phyloP scores from a whole-genome alignment of 805 yeast species.

The Yarrowia porcina region DNA sequence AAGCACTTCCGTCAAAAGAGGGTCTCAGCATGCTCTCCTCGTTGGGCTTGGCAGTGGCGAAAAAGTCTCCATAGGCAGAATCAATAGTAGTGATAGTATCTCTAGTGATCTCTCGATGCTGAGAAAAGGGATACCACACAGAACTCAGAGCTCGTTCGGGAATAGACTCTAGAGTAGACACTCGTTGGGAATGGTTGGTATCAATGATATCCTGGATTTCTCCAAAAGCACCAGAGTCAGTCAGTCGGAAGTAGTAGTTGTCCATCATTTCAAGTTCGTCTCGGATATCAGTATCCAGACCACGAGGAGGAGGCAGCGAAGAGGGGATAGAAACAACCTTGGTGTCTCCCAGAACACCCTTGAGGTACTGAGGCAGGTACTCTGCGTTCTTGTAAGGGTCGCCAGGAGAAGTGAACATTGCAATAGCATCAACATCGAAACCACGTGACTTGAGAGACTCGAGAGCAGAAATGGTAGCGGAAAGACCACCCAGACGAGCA shows the following conservation, averaged over 20 bases:
- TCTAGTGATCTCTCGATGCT: conserved; percentile 29
- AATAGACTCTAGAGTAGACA: conserved; percentile 25
- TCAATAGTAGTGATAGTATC: conserved; percentile 32
- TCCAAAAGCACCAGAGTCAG: neutral
- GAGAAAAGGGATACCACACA: conserved; percentile 35
- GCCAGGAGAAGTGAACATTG: conserved; percentile 27
- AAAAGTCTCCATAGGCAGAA: conserved; percentile 33
- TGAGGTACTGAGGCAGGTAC: conserved; percentile 28
- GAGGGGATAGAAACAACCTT: conserved; percentile 24
- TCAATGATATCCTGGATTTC: conserved; percentile 22
- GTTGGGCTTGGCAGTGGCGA: conserved; percentile 23
- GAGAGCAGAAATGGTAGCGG: conserved; percentile 30
- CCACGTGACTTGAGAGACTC: conserved; percentile 32
- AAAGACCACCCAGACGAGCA: conserved; percentile 31
- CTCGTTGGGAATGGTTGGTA: conserved; percentile 18
- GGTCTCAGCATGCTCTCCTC: conserved; percentile 21
- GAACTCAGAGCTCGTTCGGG: conserved; percentile 27
- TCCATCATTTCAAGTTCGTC: conserved; percentile 27
- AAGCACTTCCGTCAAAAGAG: conserved; percentile 33
- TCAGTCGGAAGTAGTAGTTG: conserved; percentile 26
- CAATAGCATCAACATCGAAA: conserved; percentile 29
- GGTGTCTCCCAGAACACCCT: conserved; percentile 16
- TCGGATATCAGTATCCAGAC: conserved; percentile 4
- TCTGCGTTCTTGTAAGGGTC: conserved; percentile 27
- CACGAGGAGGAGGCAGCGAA: conserved; percentile 25